phyloP scores from a whole-genome alignment of 352 stramenopile species.

The Saprolegnia diclina region DNA sequence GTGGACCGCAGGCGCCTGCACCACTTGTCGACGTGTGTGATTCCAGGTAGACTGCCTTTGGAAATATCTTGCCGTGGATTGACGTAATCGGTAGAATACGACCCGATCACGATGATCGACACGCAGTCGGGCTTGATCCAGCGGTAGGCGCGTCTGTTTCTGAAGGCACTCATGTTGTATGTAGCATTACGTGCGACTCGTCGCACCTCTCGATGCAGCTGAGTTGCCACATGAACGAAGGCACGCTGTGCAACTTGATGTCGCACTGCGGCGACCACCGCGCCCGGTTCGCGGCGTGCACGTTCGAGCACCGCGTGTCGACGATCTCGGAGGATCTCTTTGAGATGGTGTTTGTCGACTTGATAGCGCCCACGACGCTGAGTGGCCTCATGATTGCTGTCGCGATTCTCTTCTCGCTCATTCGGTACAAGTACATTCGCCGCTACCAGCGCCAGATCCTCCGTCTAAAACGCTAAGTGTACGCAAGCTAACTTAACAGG shows the following conservation, averaged over 20 bases:
- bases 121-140: slow-evolving; percentile 83
- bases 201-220: slow-evolving; percentile 83
- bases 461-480: not conserved
- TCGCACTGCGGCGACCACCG: slow-evolving; percentile 66
- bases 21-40: slow-evolving; percentile 46
- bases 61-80: not conserved
- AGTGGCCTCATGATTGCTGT: slow-evolving; percentile 44
- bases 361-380: slow-evolving; percentile 50
- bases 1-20: slow-evolving; percentile 73
- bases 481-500: not conserved
- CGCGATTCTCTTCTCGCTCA: slow-evolving; percentile 59
- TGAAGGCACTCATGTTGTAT: not conserved
- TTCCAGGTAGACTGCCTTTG: slow-evolving; percentile 4
- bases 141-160: slow-evolving; percentile 11
- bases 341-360: slow-evolving; percentile 27
- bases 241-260: slow-evolving; percentile 76
- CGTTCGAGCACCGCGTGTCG: slow-evolving; percentile 72
- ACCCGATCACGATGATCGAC: slow-evolving; percentile 86
- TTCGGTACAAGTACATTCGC: slow-evolving; percentile 18
- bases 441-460: not conserved
- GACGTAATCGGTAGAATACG: slow-evolving; percentile 49
- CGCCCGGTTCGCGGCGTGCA: slow-evolving; percentile 54
- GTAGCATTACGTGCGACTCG: slow-evolving; percentile 83
- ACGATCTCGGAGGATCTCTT: slow-evolving; percentile 66
- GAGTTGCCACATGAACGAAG: slow-evolving; percentile 89